Evolutionary conservation across 768 basidiomycete species (phyloP), one percentile per base, ranked within the genome.

Genomic region (Daedaleopsis sinensis): DNA sequence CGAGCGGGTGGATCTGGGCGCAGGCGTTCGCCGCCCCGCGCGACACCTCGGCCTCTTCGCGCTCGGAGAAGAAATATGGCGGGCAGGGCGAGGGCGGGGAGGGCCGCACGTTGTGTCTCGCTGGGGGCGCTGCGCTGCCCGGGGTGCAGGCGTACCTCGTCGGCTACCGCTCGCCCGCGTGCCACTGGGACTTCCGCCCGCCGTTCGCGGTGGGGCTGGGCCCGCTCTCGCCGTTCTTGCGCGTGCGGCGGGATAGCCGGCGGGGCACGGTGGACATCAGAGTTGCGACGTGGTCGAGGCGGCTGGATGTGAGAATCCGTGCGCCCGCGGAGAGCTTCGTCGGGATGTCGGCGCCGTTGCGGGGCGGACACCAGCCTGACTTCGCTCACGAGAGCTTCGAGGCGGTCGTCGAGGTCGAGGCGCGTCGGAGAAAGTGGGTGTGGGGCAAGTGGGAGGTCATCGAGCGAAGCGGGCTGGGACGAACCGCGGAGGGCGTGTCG

Each of bases 121-220:
- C 70, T 18, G 70, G 70, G 53, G 70, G 70, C 3, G 46, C 36
- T 4, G 70, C 70, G 13, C 50, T 71, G 7, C 64, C 66, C 1
- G 64, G 66, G 32, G 58, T 69, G 16, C 63, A 71, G 24, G 66
- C 68, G 23, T 71, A 67, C 58, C 65, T 71, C 47, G 46, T 71
- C 24, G 70, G 70, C 16, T 71, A 71, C 51, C 70, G 68, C 51
- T 71, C 70, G 1, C 51, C 59, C 7, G 8, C 13, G 5, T 47
- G 54, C 27, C 54, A 47, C 32, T 71, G 70, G 70, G 68, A 71
- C 66, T 71, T 71, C 58, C 62, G 63, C n/a, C 70, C 70, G 32
- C 70, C 70, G 19, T 66, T 57, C 52, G 42, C 68, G n/a, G 36
- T 65, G 15, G 64, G 54, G 11, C 19, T 67, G 16, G 59, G 64